Conservation (phyloP, 768 basidiomycete genomes). For the Phallus indusiatus region DNA sequence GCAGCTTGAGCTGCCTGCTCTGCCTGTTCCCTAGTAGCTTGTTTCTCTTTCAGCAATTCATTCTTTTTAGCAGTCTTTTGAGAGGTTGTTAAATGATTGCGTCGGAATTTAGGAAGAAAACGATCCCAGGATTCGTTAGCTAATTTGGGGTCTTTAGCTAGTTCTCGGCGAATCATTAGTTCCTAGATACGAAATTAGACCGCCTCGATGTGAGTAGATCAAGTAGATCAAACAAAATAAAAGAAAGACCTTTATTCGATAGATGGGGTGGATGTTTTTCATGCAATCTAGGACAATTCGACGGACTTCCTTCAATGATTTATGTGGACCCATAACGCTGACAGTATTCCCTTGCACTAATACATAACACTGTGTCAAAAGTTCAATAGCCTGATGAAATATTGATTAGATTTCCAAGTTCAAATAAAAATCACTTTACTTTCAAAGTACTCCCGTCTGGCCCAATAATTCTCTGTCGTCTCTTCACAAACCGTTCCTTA, state of each 20-base stretch:
- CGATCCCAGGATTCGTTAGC: constrained; percentile 94
- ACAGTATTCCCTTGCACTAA: constrained; percentile 98
- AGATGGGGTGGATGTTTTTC: constrained; percentile 99
- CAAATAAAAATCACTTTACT: constrained; percentile 44
- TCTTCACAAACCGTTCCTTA: constrained; percentile 93
- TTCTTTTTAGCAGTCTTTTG: constrained; percentile 93
- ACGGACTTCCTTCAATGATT: constrained; percentile 91
- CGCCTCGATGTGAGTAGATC: constrained; percentile 1
- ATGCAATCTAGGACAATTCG: constrained; percentile 97
- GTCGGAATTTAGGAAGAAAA: constrained; percentile 94
- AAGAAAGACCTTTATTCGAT: constrained; percentile 94
- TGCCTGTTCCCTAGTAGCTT: constrained; percentile 32
- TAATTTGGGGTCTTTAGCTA: constrained; percentile 96
- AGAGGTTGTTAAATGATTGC: constrained; percentile 83
- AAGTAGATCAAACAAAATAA: constrained; percentile 7
- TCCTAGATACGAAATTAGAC: constrained; percentile 43
- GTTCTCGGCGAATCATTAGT: constrained; percentile 95
- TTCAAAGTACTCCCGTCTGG: constrained; percentile 97
- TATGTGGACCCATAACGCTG: constrained; percentile 95
- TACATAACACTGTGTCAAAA: constrained; percentile 93
- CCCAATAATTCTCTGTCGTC: constrained; percentile 92
- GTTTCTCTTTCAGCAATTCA: constrained; percentile 49
- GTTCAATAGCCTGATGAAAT: constrained; percentile 75
- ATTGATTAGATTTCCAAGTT: background rate
- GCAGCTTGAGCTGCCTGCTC: constrained; percentile 58